These are phyloP conservation scores for Piromyces finnis DNA, from an alignment of 192 early-diverging fungal species.

Conservation along the genomic window DNA sequence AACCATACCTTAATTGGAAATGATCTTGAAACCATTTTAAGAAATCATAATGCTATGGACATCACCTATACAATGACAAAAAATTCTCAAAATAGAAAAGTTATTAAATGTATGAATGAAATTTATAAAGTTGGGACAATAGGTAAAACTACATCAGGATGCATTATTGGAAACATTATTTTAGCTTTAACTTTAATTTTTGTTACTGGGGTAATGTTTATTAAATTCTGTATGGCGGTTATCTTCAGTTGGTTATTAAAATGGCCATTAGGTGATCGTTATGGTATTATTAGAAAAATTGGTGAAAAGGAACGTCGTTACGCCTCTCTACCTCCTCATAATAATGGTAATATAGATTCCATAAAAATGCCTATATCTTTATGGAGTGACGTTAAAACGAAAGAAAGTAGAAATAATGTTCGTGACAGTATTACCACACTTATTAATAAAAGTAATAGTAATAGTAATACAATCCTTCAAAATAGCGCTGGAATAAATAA, in stretches of 20 bases:
- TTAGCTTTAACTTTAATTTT: constrained; percentile 11
- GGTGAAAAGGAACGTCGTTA: not conserved
- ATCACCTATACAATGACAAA: not conserved
- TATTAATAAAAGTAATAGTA: not conserved
- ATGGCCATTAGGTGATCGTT: not conserved
- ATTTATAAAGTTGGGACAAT: constrained; percentile 12
- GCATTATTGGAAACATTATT: constrained; percentile 13
- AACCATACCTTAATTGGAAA: not conserved
- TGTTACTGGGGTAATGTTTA: constrained; percentile 12
- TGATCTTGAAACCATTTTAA: not conserved
- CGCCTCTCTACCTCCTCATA: not conserved
- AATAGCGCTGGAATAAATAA: too few relatives aligned
- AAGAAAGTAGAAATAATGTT: not conserved
- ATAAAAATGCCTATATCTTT: too few relatives aligned
- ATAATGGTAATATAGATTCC: too few relatives aligned
- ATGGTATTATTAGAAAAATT: not conserved
- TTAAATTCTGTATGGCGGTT: constrained; percentile 10
- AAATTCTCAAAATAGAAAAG: not conserved
- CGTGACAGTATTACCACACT: not conserved
- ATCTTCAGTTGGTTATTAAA: constrained; percentile 7
- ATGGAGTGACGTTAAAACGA: too few relatives aligned
- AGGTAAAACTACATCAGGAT: constrained; percentile 10
- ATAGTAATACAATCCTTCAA: too few relatives aligned
- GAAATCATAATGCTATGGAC: not conserved
- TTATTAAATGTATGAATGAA: constrained; percentile 14